Evolutionary conservation across 2,329 filamentous ascomycete genomes (phyloP).

Genomic region (Emergomyces pasteurianus): DNA sequence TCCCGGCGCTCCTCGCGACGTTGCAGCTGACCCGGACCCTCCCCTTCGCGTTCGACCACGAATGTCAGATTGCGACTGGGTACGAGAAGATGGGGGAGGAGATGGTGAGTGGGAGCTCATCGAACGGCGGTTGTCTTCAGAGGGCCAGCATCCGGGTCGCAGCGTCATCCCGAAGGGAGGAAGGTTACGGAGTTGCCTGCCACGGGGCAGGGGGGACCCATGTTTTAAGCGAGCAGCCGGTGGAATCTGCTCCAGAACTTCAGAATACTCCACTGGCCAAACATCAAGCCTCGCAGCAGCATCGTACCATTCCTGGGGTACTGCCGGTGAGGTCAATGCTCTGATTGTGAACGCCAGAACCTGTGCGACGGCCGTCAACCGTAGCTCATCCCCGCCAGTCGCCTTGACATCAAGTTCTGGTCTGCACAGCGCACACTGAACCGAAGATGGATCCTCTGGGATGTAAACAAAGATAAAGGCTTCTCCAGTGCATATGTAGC

Average conservation of each 20-base stretch:
- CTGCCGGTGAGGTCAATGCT: constrained; percentile 1
- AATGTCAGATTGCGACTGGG: not conserved
- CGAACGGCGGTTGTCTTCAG: not conserved
- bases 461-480: constrained; percentile 22
- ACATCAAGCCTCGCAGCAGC: constrained; percentile 15
- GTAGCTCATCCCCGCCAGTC: constrained; percentile 22
- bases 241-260: constrained; percentile 6
- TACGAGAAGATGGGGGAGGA: constrained; percentile 2
- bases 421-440: constrained; percentile 10
- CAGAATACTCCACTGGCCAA: constrained; percentile 23
- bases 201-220: not conserved
- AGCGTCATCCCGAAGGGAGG: constrained; percentile 3
- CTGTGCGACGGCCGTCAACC: constrained; percentile 28
- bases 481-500: constrained; percentile 21
- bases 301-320: constrained; percentile 6
- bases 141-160: constrained; percentile 1
- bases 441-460: constrained; percentile 11
- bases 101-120: not conserved
- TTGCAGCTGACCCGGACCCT: not conserved
- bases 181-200: constrained; percentile 1
- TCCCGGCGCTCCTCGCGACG: not conserved
- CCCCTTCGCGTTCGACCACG: not conserved
- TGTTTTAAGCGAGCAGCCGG: constrained; percentile 1
- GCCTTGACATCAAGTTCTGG: constrained; percentile 14
- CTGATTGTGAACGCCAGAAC: constrained; percentile 25